Evolutionary conservation across 352 stramenopile species (phyloP).

Genomic region (Halophytophthora polymorphica): DNA sequence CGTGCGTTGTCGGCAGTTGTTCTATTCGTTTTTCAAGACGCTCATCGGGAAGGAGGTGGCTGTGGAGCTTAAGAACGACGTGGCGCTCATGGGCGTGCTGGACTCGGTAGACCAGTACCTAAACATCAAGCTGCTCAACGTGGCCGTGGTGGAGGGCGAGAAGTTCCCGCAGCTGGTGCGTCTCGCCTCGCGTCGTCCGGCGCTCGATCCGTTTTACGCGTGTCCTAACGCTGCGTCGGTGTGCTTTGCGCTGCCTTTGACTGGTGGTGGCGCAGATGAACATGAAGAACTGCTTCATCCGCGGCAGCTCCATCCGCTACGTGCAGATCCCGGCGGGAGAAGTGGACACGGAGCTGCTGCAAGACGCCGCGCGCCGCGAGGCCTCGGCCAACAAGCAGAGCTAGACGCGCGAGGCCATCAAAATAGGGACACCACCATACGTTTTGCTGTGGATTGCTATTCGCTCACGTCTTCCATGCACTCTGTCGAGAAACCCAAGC

Average conservation of each 20-base stretch:
- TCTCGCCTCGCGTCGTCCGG: neutral
- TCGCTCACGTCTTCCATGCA: too few relatives aligned
- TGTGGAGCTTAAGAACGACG: slow-evolving; percentile 99
- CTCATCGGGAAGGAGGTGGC: slow-evolving; percentile 96
- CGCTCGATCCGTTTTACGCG: neutral
- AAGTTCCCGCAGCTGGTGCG: slow-evolving; percentile 95
- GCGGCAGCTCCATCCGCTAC: slow-evolving; percentile 97
- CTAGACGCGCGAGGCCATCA: slow-evolving; percentile 21
- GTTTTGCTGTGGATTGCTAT: too few relatives aligned
- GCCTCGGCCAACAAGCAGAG: slow-evolving; percentile 72
- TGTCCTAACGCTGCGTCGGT: neutral
- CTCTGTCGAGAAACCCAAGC: too few relatives aligned
- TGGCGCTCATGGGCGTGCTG: slow-evolving; percentile 94
- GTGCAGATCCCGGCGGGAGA: slow-evolving; percentile 96
- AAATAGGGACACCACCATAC: slow-evolving; percentile 20
- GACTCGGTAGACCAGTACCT: slow-evolving; percentile 99
- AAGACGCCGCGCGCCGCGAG: slow-evolving; percentile 69
- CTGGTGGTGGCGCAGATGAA: slow-evolving; percentile 85
- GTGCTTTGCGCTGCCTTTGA: too few relatives aligned
- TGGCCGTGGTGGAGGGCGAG: slow-evolving; percentile 94
- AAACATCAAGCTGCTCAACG: slow-evolving; percentile 98
- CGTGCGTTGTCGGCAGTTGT: slow-evolving; percentile 67
- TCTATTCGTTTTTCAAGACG: slow-evolving; percentile 99
- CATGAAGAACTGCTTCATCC: slow-evolving; percentile 98
- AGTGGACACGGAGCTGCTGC: slow-evolving; percentile 96